phyloP scores from a whole-genome alignment of 1,139 yeast species.

The Saccharomyces hybrid region DNA sequence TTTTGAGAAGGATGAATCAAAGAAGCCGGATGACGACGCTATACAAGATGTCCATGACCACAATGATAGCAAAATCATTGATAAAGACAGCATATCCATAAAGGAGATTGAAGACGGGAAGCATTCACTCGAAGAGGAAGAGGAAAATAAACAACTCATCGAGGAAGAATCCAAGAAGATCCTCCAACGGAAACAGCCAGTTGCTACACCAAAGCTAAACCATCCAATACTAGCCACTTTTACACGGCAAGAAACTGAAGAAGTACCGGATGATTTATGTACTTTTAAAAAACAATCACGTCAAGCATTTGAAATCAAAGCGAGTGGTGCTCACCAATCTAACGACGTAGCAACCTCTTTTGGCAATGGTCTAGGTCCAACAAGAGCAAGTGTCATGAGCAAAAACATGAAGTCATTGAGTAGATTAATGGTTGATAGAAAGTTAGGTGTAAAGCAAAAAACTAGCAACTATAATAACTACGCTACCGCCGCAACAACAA shows the following conservation, averaged over 20 bases:
- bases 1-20: neutral
- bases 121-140: neutral
- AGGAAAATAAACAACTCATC: neutral
- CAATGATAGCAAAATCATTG: neutral
- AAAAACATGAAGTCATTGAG: constrained; percentile 27
- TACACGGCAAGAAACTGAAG: constrained; percentile 31
- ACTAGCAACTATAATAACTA: constrained; percentile 1
- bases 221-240: constrained; percentile 8
- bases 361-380: constrained; percentile 33
- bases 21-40: neutral
- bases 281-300: constrained; percentile 19
- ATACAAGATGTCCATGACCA: neutral
- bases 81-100: neutral
- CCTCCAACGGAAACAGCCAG: neutral
- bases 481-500: too few species aligned
- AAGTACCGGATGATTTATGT: constrained; percentile 29
- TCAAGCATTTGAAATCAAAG: constrained; percentile 30
- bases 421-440: constrained; percentile 30
- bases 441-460: constrained; percentile 16
- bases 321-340: constrained; percentile 33
- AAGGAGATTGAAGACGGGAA: neutral
- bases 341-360: constrained; percentile 28
- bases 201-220: constrained; percentile 3
- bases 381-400: constrained; percentile 30
- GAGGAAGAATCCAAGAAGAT: neutral